Base-by-base conservation (phyloP, 331 rosid genomes). In the Malus hybrid region DNA sequence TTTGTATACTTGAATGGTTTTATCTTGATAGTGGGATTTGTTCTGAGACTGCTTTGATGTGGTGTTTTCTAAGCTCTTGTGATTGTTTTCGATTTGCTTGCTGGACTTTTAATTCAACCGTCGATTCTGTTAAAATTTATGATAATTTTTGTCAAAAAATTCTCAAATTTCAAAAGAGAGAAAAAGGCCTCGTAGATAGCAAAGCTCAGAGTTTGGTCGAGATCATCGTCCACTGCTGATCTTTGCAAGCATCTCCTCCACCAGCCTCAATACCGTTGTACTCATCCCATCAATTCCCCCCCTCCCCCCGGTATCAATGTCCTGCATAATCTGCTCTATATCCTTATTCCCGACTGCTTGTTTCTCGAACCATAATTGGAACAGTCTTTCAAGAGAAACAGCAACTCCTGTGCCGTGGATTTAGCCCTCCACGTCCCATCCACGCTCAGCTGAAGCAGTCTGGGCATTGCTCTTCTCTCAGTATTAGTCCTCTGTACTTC, bases 201-300 rank as follows among this genome's bases (percentile, higher is more conserved):
- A 8, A 36, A 9, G 44, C 44, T 36, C 44, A 36, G 44, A 10
- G 44, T 36, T 19, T 11, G 19, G 59, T 54, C 59, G 59, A 4
- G 63, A 34, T 22, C 34, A 56, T 10, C 4, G 11, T 11, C 16
- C 57, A 5, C 4, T 61, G 11, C 56, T 78, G 71, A 92, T 90
- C 82, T 87, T 92, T 24, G 96, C 92, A 76, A 92, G 87, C 93
- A 91, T 91, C 75, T 91, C 89, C 81, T 88, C 93, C 24, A 91
- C 90, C 82, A 87, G 68, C 69, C 85, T 85, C 67, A 86, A 73
- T 24, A 87, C 86, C 32, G 83, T 84, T 44, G 83, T 72, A 44
- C 81, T 85, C 57, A 83, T 70, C 42, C 81, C 93, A 34, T 72
- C 83, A 46, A 88, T 61, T 64, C 67, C 85, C 96, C 61, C 86